Evolutionary conservation across 1,139 yeast species (phyloP), one percentile per base, ranked within the genome.

Genomic region (Hyphopichia khmerensis): DNA sequence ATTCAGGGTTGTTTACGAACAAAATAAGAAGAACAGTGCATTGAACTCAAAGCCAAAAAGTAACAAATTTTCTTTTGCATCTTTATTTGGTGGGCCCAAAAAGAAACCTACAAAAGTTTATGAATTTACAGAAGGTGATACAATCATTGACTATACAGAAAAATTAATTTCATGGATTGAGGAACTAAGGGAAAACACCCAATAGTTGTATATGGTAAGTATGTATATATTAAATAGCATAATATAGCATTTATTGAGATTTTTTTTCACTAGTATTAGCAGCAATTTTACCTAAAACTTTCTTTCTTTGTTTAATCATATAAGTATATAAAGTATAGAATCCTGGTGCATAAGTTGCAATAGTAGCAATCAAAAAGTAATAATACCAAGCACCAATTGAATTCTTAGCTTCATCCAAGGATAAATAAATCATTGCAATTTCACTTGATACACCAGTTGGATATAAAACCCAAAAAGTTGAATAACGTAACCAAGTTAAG

Each of bases 361-460:
- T 72, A 41, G 80, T 71, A 2, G 64, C 73, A 47, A 79, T 72
- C 53, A 90, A 72, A 43, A 78, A 59, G 59, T 75, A 73, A 38
- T 80, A 75, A 62, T 79, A 81, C 64, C 73, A 67, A 0, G 65
- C 62, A 26, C 88, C 86, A 46, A 74, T 70, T 16, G 60, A 68
- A 13, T 52, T 50, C 34, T 70, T 75, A 13, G 96, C 96, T 41
- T 78, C 80, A 31, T 72, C 77, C 39, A 89, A 71, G 0, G 95
- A 82, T 46, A 82, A 67, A 62, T 80, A 82, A 48, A 89, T 76
- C 67, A 90, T 80, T 40, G 73, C 57, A 50, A 88, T 74, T 61
- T 93, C 99, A 47, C 95, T 82, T 4, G 87, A 80, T 15, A 93
- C 97, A 5, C 99, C 99, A 30, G 87, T 65, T 19, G 99, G 99